Evolutionary conservation across 192 early-diverging fungal genomes (phyloP).

Genomic region (Backusella psychrophila): DNA sequence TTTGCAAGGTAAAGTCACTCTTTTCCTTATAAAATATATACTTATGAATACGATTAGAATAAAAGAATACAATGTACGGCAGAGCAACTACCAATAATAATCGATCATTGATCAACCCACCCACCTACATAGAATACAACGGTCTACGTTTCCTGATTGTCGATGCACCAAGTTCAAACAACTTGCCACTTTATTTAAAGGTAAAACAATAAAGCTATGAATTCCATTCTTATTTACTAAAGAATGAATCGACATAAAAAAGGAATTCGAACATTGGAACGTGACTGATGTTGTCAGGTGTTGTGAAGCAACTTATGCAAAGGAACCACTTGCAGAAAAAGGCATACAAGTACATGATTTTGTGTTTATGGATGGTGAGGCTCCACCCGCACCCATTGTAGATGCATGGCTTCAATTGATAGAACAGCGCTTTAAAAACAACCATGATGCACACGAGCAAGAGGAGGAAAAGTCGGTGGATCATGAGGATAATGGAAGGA

Average conservation of each 20-base stretch:
- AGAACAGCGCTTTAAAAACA: constrained; percentile 41
- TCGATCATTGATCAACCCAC: constrained; percentile 52
- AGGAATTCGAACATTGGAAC: constrained; percentile 66
- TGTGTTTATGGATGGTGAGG: constrained; percentile 70
- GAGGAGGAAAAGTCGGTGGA: background rate
- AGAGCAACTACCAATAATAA: background rate
- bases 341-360: constrained; percentile 73
- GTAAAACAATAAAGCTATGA: constrained; percentile 5
- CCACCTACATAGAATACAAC: constrained; percentile 66
- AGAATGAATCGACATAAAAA: background rate
- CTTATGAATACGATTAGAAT: background rate
- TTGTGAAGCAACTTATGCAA: constrained; percentile 80
- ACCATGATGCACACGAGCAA: background rate
- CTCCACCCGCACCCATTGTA: constrained; percentile 60
- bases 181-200: constrained; percentile 62
- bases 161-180: constrained; percentile 75
- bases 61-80: constrained; percentile 9
- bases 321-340: constrained; percentile 44
- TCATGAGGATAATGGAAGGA: background rate
- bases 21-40: too few species aligned
- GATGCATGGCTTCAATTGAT: constrained; percentile 68
- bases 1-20: too few species aligned
- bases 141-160: constrained; percentile 73
- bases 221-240: background rate
- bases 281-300: constrained; percentile 79